A percentile compares a stretch with the other conserved stretches of the same genome.
Conservation (phyloP, 1,284 basidiomycete species). For the Meira nashicola region DNA sequence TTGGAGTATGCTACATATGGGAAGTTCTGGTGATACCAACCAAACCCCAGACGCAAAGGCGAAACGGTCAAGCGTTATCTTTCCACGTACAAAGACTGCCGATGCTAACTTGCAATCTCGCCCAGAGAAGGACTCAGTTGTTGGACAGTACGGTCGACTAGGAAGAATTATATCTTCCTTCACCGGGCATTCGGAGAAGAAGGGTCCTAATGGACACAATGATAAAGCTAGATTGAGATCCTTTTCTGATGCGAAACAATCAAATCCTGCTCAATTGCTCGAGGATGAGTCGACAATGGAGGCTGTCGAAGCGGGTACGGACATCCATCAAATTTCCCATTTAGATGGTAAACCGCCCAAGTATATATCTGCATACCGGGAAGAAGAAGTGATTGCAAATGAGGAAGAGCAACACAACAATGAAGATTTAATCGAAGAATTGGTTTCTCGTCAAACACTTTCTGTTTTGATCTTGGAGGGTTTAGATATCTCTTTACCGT, state of each 20-base stretch:
- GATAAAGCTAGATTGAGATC: neutral
- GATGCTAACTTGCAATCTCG: neutral
- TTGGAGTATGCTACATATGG: slow-evolving; percentile 12
- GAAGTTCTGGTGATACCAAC: neutral
- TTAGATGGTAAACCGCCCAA: neutral
- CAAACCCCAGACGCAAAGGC: neutral
- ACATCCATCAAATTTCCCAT: neutral
- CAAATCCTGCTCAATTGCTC: neutral
- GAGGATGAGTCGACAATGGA: neutral
- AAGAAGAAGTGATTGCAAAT: neutral
- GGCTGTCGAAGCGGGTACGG: neutral
- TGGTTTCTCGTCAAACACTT: neutral
- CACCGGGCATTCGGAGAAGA: neutral
- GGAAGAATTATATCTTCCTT: slow-evolving; percentile 5
- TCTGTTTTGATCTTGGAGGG: neutral
- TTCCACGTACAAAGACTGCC: neutral
- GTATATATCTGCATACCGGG: neutral
- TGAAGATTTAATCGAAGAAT: neutral
- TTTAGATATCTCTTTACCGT: neutral
- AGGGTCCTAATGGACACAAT: neutral
- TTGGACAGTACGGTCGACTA: neutral
- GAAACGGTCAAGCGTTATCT: neutral
- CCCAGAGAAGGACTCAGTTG: neutral
- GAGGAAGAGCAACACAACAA: neutral
- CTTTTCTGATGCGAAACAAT: neutral